Base-by-base conservation (phyloP, 1,139 yeast species). In the Scheffersomyces lignicola region DNA sequence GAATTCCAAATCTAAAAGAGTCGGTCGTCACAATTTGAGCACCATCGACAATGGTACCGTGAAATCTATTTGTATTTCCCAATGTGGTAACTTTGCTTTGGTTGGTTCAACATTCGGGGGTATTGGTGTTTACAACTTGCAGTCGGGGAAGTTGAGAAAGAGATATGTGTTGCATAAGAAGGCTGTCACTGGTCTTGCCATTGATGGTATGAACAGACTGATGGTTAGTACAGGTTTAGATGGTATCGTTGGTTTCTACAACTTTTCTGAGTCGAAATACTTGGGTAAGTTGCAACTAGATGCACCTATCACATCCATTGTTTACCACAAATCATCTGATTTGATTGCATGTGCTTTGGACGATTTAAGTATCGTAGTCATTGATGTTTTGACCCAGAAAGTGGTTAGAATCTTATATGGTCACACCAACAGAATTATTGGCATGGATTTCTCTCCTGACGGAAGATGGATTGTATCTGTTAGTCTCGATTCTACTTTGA, bases 381-480 rank as follows among this genome's bases (percentile, higher is more conserved):
- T 94, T 39, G 99, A 94, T 58, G 77, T 83, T 1, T 76, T 78
- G 3, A 87, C 97, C 1, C 87, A 80, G 52, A 82, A 77, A 50
- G 76, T 87, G 27, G 94, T 94, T 21, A 82, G 99, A 69, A 85
- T 84, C 39, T 69, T 94, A 38, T 82, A 82, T 69, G 98, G 98
- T 3, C 98, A 94, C 55, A 72, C 83, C 13, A 90, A 90, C 60
- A 73, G 97, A 53, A 83, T 94, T 44, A 89, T 97, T 0, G 76
- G 88, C 1, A 62, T 92, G 59, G 97, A 88, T 55, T 92, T 92
- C 52, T 83, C 95, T 6, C 95, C 96, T 3, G 95, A 90, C 58
- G 97, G 97, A 25, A 78, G 97, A 58, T 94, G 97, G 97, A 67
- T 94, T 29, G 83, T 94, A 9, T 81, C 95, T 16, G 80, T 88